Evolutionary conservation across 2,329 filamentous ascomycete genomes (phyloP), one percentile per base, ranked within the genome.

Genomic region (Fusarium graminum): DNA sequence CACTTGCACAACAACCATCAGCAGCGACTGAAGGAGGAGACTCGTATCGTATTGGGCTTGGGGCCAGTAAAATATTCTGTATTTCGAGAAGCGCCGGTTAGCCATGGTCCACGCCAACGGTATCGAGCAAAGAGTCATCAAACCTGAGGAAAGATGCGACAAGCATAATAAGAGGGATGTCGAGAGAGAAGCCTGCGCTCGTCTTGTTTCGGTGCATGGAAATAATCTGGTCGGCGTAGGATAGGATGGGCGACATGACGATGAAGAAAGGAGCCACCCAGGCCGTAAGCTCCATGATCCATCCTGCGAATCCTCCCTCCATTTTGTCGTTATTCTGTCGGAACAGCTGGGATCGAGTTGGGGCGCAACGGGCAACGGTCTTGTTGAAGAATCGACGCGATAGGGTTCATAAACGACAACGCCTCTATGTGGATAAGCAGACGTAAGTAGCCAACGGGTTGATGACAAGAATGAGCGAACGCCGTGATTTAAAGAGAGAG

Each of bases 141-240:
- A 74, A 90, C 86, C 88, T 87, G 54, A 90, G 79, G 53, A 91
- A 79, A 5, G 88, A 91, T 28, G 89, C 87, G 52, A 90, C 83
- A 49, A 91, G 85, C 89, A 91, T 91, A 63, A 91, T 91, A 57
- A 91, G 79, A 30, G 89, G 89, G 42, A 90, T 91, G 71, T 91
- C 89, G 64, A 91, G 82, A 17, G 88, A 91, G 78, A 91, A 91
- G 56, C 88, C 88, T 14, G 86, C 86, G 68, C 88, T 90, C 41
- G 87, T 88, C 75, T 85, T 88, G 56, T 79, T 82, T 70, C 84
- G 81, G 72, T 89, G 84, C 85, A 91, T 91, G 34, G 88, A 85
- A 44, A 87, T 73, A 26, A 85, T 87, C 79, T 90, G 88, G 78
- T 90, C 88, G 72, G 83, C 83, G 76, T 90, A 90, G 52, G 87